Evolutionary conservation across 1,284 basidiomycete species (phyloP).

Genomic region (Moesziomyces aphidis): DNA sequence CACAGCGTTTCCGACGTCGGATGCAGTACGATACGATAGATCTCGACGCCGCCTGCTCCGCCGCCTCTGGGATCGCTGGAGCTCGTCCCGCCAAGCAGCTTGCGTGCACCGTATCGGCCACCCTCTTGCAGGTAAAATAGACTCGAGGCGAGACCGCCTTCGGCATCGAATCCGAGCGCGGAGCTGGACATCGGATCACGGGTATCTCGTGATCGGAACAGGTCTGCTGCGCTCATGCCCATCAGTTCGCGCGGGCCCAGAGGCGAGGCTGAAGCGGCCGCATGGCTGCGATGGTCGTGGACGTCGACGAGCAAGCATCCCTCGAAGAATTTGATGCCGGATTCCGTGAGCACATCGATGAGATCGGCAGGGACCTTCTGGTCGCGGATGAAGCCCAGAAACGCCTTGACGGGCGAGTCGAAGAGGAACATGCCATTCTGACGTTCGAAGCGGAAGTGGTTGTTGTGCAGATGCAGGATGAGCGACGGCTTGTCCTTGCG

Average conservation of each 20-base stretch:
- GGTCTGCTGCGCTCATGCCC: constrained; percentile 12
- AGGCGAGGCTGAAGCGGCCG: constrained; percentile 9
- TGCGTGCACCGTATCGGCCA: constrained; percentile 45
- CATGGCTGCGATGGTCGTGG: constrained; percentile 61
- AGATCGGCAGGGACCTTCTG: constrained; percentile 61
- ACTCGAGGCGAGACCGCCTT: constrained; percentile 29
- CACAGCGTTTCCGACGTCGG: constrained; percentile 62
- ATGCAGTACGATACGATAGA: constrained; percentile 63
- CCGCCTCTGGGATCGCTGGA: constrained; percentile 21
- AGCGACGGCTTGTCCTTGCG: constrained; percentile 62
- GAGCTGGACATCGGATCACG: background rate
- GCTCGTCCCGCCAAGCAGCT: constrained; percentile 18
- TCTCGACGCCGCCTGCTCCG: constrained; percentile 49
- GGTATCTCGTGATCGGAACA: background rate
- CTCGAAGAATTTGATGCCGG: constrained; percentile 62
- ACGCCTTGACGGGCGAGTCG: constrained; percentile 62
- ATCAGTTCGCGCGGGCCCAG: constrained; percentile 31
- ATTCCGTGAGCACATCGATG: constrained; percentile 59
- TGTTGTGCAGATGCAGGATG: constrained; percentile 60
- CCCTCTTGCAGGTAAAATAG: constrained; percentile 57
- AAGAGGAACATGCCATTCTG: constrained; percentile 64
- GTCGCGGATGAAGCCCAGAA: constrained; percentile 60
- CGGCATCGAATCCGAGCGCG: background rate
- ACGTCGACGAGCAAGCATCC: constrained; percentile 64
- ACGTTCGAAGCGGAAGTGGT: constrained; percentile 64